phyloP scores from a whole-genome alignment of 2,329 filamentous ascomycete species.

The Diaporthe eres region DNA sequence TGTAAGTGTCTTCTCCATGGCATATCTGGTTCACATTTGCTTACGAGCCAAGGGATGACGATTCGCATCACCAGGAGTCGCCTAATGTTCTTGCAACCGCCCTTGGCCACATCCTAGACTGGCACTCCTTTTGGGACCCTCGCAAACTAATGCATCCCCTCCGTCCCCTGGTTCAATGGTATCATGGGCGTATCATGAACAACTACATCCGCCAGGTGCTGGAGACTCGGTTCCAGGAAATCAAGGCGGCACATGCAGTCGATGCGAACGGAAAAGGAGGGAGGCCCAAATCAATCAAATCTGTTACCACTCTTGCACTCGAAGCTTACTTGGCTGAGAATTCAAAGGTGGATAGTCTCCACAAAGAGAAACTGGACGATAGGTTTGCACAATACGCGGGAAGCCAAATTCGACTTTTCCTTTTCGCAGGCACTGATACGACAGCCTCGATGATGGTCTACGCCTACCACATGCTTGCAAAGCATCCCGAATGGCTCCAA shows the following conservation, averaged over 20 bases:
- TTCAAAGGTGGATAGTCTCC: neutral
- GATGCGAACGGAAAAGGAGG: neutral
- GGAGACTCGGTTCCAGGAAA: constrained; percentile 9
- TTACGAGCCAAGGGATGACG: constrained; percentile 2
- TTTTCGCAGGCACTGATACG: constrained; percentile 22
- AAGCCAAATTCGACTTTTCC: constrained; percentile 21
- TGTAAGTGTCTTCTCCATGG: neutral
- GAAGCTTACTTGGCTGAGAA: constrained; percentile 3
- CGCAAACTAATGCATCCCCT: constrained; percentile 23
- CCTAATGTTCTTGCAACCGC: constrained; percentile 12
- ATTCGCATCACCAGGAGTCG: constrained; percentile 2
- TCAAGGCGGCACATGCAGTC: neutral
- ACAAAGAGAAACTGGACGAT: neutral
- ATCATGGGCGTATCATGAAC: neutral
- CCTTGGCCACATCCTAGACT: neutral
- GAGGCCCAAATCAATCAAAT: neutral
- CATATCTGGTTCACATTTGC: neutral
- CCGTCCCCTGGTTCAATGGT: constrained; percentile 2
- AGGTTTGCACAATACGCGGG: constrained; percentile 14
- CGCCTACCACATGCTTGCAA: constrained; percentile 21
- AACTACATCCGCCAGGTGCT: neutral
- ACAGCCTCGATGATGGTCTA: constrained; percentile 20
- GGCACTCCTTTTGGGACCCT: constrained; percentile 30
- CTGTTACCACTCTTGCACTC: constrained; percentile 21
- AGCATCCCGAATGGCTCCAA: constrained; percentile 15